Evolutionary conservation across 2,329 filamentous ascomycete genomes (phyloP), one percentile per base, ranked within the genome.

Genomic region (Xylaria sp.): DNA sequence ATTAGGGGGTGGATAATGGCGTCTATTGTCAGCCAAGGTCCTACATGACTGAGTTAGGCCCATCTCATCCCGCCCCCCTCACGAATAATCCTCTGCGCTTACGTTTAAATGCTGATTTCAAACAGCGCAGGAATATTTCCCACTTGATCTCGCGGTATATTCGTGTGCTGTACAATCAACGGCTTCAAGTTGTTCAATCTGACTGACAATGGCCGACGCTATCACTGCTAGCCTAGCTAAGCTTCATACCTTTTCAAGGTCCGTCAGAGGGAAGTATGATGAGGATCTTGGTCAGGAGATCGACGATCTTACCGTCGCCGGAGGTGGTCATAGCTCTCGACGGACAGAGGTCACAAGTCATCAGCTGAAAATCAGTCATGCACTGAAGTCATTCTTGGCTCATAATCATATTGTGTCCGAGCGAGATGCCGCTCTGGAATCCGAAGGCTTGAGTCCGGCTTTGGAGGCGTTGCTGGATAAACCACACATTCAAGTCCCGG

Each of bases 301-400:
- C 67, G 84, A 86, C 71, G 75, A 74, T 57, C 74, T 77, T 65
- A 85, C 81, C 45, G 80, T 90, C 12, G 89, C 87, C 1, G 87
- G 88, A 36, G 87, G 88, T n/a, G 87, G 87, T 52, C 87, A 87
- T 75, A 82, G 82, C 61, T 79, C 80, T n/a, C 82, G 83, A 43
- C 77, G 79, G 60, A 83, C 83, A 13, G 78, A 81, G 36, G 76
- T 82, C 62, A 84, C 84, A 10, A 86, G 86, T 68, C 82, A 83
- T 48, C 81, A 86, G 63, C 82, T 91, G 30, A 82, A 85, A 59
- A 85, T 91, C 71, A 90, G 89, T 79, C 81, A 82, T 67, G 86
- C 87, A 0, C 76, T 91, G 50, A 85, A 84, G 66, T 81, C 81
- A 0, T 88, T 87, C 69, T 80, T 91, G 18, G 82, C 82, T 48